Evolutionary conservation across 108 stramenopile species (phyloP).

Genomic region (Pseudonitzschia multistriata): DNA sequence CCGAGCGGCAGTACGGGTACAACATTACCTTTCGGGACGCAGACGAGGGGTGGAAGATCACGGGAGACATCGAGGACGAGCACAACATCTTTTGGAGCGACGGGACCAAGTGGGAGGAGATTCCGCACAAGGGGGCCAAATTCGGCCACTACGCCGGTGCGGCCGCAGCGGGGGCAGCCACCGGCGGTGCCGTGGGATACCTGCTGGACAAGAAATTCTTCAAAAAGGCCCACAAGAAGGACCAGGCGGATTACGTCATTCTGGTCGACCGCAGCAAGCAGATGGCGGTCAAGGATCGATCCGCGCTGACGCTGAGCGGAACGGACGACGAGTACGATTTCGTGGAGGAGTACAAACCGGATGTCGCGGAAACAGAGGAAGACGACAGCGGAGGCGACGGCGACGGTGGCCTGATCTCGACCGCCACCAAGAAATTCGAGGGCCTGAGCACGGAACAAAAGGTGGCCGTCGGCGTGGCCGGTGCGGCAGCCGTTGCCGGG

Average conservation of each 20-base stretch:
- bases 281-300: slow-evolving; percentile 6
- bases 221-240: slow-evolving; percentile 9
- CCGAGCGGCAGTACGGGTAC: not conserved
- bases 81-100: slow-evolving; percentile 18
- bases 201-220: slow-evolving; percentile 18
- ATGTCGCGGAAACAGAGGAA: not conserved
- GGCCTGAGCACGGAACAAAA: slow-evolving; percentile 2
- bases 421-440: slow-evolving; percentile 2
- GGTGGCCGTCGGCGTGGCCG: not conserved
- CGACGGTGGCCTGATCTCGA: not conserved
- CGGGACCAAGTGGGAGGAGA: slow-evolving; percentile 13
- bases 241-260: slow-evolving; percentile 11
- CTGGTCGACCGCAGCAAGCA: slow-evolving; percentile 1
- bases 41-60: slow-evolving; percentile 4
- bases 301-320: not conserved
- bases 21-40: not conserved
- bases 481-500: slow-evolving; percentile 1
- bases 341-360: slow-evolving; percentile 1
- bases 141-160: slow-evolving; percentile 7
- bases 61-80: slow-evolving; percentile 11
- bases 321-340: not conserved
- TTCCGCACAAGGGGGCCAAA: not conserved
- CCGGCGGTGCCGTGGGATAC: slow-evolving; percentile 9
- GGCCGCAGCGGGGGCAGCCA: slow-evolving; percentile 16
- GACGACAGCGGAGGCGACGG: too few species aligned